Evolutionary conservation across 1,139 yeast genomes (phyloP), one percentile per base, ranked within the genome.

Genomic region (Yamadazyma pseudoaaseri): DNA sequence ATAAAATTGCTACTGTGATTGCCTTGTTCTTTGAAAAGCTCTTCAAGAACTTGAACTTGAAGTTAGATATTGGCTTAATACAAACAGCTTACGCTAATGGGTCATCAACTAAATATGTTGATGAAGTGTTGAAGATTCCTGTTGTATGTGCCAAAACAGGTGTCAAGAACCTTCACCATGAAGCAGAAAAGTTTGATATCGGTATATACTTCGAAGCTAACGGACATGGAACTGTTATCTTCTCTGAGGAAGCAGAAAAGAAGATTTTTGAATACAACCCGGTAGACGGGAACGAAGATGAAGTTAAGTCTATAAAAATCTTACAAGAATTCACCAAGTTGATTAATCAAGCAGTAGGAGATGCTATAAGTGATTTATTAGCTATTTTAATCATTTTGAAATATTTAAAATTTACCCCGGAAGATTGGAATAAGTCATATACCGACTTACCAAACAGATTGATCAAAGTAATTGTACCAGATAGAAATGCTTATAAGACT

Each of bases 21-120:
- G 96, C 96, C 1, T 70, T 72, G 33, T 84, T 79, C 56, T 70
- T 87, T 49, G 73, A 67, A 41, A 69, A 72, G 32, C 64, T 79
- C 16, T 62, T 82, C 36, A 44, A 55, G 23, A 41, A 56, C 14
- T 62, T 81, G 17, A 58, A 58, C 29, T 58, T 51, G 27, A 48
- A 60, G 3, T 62, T 80, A 36, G 57, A 68, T 16, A 65, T 92
- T 37, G 98, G 97, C 5, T 94, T 90, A 6, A 89, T 92, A 16
- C 99, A 92, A 65, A 92, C 98, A 2, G 98, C 98, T 1, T 92
- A 92, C 54, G 98, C 98, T 33, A 92, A 92, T 56, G 98, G 98
- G 3, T 78, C 86, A 7, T 86, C 97, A 0, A 86, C 97, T 0
- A 66, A 73, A 27, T 92, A 79, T 52, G 67, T 92, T 26, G 71